Conservation (phyloP, 2,329 filamentous ascomycete genomes). For the Catunica adiposa region DNA sequence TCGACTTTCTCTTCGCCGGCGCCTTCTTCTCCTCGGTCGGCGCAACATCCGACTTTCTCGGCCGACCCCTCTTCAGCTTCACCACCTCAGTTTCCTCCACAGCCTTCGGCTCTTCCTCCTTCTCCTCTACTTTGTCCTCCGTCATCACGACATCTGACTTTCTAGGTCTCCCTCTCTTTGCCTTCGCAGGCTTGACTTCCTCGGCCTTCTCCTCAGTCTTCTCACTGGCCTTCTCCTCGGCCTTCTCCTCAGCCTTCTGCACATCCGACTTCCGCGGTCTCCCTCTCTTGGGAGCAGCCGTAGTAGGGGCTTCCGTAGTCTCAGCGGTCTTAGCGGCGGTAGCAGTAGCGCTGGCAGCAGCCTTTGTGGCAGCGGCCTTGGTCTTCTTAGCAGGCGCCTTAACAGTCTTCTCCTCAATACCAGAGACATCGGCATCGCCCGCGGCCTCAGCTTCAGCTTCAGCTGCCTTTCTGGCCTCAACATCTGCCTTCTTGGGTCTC, state of each 20-base stretch:
- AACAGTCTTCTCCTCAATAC: neutral
- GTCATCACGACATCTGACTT: neutral
- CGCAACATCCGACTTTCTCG: constrained; percentile 3
- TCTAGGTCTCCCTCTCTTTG: constrained; percentile 11
- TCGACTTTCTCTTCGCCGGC: constrained; percentile 7
- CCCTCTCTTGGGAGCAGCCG: neutral
- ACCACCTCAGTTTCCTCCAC: neutral
- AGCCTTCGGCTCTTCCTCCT: no score
- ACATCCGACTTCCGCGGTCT: constrained; percentile 4
- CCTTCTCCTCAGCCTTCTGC: no score
- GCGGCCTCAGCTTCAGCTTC: neutral
- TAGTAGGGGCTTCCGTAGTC: neutral
- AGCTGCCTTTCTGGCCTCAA: neutral
- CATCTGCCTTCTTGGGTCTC: neutral
- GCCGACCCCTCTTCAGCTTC: constrained; percentile 3
- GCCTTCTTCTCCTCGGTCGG: neutral
- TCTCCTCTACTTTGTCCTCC: no score
- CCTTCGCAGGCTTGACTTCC: neutral
- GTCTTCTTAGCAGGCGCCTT: neutral
- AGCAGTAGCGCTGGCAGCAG: neutral
- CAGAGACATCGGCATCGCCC: neutral
- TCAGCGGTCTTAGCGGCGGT: neutral
- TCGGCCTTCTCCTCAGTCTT: constrained; percentile 1
- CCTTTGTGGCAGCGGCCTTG: neutral
- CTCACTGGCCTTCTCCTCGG: neutral